Evolutionary conservation across 2,329 filamentous ascomycete species (phyloP), one percentile per base, ranked within the genome.

Genomic region (Neodidymelliopsis sp.): DNA sequence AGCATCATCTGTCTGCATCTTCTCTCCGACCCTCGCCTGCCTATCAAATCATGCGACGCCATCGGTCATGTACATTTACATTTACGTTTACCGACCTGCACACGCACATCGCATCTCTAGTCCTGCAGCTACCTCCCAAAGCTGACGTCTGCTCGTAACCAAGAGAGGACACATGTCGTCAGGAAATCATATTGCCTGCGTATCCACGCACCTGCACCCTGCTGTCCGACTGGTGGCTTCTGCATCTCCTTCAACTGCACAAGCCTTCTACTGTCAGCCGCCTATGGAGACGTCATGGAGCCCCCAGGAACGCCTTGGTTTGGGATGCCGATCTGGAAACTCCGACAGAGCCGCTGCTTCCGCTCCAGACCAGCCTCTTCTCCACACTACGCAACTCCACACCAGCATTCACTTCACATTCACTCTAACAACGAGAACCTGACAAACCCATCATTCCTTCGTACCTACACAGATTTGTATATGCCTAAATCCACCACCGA

Each of bases 81-180:
- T n/a, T 16, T 12, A 20, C 28, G 15, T 24, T 7, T 10, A 27
- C 39, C 33, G 33, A 34, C n/a, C 46, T 33, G 29, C 44, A 28
- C 11, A 33, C 39, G 46, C 40, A 39, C 12, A 13, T 9, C 8
- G n/a, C 28, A 16, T 44, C 31, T 34, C 31, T 33, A 20, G 35
- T 18, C 15, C 23, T 44, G 40, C 40, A 27, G 19, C 33, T 42
- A 20, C 29, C 23, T 16, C 28, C 13, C 9, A 6, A 18, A 22
- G 33, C 46, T 49, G 39, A 44, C 40, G 24, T 36, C 30, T 41
- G 24, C 30, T 28, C 9, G 23, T 11, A 15, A 24, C 8, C 9
- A n/a, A n/a, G 13, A 40, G 16, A 40, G 36, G 35, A 35, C 47
- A 40, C 29, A 30, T 50, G 29, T 50, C 47, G 29, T 50, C 46